A percentile compares a stretch with the other conserved stretches of the same genome.
Evolutionary conservation across 805 yeast genomes (phyloP).

Genomic region (Metschnikowia cerradonensis): DNA sequence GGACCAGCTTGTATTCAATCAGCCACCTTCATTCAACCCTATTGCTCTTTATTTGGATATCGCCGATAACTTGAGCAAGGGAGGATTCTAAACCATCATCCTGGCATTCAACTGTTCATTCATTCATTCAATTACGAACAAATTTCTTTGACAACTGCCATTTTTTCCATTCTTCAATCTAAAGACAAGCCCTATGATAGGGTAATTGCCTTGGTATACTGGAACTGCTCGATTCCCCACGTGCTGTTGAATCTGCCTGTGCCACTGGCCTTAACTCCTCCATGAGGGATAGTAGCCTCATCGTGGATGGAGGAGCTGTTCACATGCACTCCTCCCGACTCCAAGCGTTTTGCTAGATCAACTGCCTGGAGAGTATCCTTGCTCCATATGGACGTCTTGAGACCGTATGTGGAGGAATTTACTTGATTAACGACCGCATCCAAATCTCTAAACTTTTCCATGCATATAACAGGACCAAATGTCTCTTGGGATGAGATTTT

Average conservation of each 20-base stretch:
- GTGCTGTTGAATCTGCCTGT: conserved; percentile 34
- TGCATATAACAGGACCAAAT: conserved; percentile 42
- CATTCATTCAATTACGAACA: neutral
- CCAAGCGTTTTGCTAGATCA: conserved; percentile 29
- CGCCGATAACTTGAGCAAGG: conserved; percentile 55
- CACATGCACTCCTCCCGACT: conserved; percentile 40
- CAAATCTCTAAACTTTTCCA: conserved; percentile 23
- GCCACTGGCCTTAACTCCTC: conserved; percentile 41
- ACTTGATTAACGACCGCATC: conserved; percentile 6
- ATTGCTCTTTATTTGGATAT: conserved; percentile 66
- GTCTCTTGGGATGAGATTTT: conserved; percentile 29
- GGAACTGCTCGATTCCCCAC: conserved; percentile 45
- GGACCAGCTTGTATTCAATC: conserved; percentile 27
- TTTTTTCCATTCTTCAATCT: neutral
- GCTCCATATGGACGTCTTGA: conserved; percentile 43
- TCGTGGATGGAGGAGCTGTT: conserved; percentile 32
- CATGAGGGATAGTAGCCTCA: conserved; percentile 41
- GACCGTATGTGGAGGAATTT: conserved; percentile 26
- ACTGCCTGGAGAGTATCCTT: conserved; percentile 32
- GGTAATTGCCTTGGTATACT: conserved; percentile 35
- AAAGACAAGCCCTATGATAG: conserved; percentile 5
- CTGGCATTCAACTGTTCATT: neutral
- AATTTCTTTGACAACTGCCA: too few relatives aligned
- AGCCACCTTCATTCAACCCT: conserved; percentile 52
- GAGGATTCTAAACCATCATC: conserved; percentile 44